These are phyloP conservation scores for Pleurotus giganteus DNA, from an alignment of 768 basidiomycete species.

Conservation along the genomic window DNA sequence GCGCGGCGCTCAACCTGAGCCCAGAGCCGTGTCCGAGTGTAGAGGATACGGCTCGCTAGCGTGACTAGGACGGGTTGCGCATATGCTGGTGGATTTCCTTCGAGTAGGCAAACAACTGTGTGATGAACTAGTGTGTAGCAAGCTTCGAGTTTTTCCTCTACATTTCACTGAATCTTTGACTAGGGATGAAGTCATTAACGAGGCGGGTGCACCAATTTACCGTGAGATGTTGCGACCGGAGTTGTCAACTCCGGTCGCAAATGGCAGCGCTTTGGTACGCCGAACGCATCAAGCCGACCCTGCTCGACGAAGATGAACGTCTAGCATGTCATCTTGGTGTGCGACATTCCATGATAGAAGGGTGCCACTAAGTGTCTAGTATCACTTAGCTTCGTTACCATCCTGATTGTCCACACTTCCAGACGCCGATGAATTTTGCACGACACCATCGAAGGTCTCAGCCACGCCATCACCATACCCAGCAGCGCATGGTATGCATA, in stretches of 20 bases:
- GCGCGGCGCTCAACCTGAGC: not conserved
- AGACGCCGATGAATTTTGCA: not conserved
- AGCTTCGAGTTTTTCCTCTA: not conserved
- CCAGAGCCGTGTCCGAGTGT: too few relatives aligned
- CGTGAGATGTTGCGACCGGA: conserved; percentile 1
- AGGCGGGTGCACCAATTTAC: not conserved
- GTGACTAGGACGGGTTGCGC: too few relatives aligned
- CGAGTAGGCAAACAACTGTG: too few relatives aligned
- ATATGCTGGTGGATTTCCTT: too few relatives aligned
- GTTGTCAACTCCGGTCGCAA: not conserved
- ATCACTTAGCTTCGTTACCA: not conserved
- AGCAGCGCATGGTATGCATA: too few relatives aligned
- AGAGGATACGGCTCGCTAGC: too few relatives aligned
- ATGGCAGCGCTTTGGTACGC: not conserved
- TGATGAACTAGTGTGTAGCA: not conserved
- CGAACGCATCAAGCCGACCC: not conserved
- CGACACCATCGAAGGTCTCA: too few relatives aligned
- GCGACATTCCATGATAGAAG: not conserved
- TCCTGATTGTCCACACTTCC: not conserved
- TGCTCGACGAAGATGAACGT: too few relatives aligned
- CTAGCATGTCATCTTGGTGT: not conserved
- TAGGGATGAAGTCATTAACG: not conserved
- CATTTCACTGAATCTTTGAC: not conserved
- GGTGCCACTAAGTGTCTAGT: not conserved
- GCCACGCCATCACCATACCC: too few relatives aligned